Base-by-base conservation (phyloP, 1,139 yeast genomes). In the Yamadazyma sp. region DNA sequence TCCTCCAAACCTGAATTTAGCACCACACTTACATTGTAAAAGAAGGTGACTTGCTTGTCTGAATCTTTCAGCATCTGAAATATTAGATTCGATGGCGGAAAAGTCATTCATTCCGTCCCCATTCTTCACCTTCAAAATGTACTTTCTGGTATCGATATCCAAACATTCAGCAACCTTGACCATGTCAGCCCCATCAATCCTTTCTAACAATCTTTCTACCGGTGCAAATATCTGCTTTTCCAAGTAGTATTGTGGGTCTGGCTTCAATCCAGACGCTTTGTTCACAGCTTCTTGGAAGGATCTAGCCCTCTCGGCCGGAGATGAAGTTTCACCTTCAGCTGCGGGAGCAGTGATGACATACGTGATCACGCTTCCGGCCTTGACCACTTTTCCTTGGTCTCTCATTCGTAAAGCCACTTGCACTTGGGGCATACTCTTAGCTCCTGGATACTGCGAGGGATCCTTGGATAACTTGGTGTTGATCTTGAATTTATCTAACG, bases 191-290 rank as follows among this genome's bases (percentile, higher is more conserved):
- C 97, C 96, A 46, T 88, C 95, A 41, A 94, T 82, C 47, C 85
- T 78, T 48, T 85, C 95, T 35, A 92, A 70, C 38, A 94, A 68
- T 62, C 98, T 82, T 56, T 88, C 95, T 11, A 92, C 82, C 1
- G 97, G 97, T 2, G 95, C 92, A 56, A 85, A 79, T 12, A 94
- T 77, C 61, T 94, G 99, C 57, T 87, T 86, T 47, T 85, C 95
- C 51, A 90, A 69, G 56, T 94, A 94, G 56, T 77, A 90, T 31
- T 69, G 73, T 1, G 87, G 74, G 61, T 94, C 98, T 2, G 94
- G 89, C 43, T 62, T 70, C 45, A 83, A 73, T 6, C 61, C 62
- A 7, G 73, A 67, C 13, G 67, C 62, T 41, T 78, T 76, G 21
- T 67, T 61, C 56, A 83, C 63, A 14, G 86, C 76, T 52, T 88